Base-by-base conservation (phyloP, 176 grass and related monocot species). In the Elymus sibiricus region DNA sequence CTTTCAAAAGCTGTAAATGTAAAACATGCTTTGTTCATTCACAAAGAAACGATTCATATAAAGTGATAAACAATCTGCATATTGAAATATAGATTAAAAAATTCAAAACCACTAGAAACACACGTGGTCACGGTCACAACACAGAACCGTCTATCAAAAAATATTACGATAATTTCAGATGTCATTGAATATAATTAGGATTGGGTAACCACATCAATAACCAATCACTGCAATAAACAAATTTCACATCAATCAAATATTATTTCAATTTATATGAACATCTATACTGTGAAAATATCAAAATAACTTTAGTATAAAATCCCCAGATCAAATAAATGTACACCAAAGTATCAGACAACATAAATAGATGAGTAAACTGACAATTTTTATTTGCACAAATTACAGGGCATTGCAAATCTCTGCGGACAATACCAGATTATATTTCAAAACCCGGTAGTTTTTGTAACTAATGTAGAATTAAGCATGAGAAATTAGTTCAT, bases 1-100 rank as follows among this genome's bases (percentile, higher is more conserved):
- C 93, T 87, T 98, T 98, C 84, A 98, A 75, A 67, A 89, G 53
- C 96, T 98, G 81, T 69, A 85, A 35, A 80, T 60, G 60, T 78
- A 80, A 63, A 55, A 77, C 4, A 78, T 74, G 11, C 56, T 66
- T 81, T 51, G 2, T 61, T 76, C 43, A 60, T 38, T 83, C 46
- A 47, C 8, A 77, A 21, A 25, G 37, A 82, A 55, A 67, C 5
- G 39, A 66, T 61, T 21, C 2, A 37, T 63, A 27, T 43, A 21
- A 80, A 53, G 60, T 6, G 32, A 65, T 74, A 43, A 79, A 44
- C 25, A 56, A 79, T 32, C n/a, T 66, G 17, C 2, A 43, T 22
- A 32, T 8, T 25, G 9, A 67, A 76, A 49, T 85, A 76, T 46
- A 38, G 29, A 84, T 25, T 79, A 61, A 49, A 74, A 47, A 10